These are phyloP conservation scores for Globisporangium echinulatum DNA, from an alignment of 352 stramenopile species.

Conservation along the genomic window DNA sequence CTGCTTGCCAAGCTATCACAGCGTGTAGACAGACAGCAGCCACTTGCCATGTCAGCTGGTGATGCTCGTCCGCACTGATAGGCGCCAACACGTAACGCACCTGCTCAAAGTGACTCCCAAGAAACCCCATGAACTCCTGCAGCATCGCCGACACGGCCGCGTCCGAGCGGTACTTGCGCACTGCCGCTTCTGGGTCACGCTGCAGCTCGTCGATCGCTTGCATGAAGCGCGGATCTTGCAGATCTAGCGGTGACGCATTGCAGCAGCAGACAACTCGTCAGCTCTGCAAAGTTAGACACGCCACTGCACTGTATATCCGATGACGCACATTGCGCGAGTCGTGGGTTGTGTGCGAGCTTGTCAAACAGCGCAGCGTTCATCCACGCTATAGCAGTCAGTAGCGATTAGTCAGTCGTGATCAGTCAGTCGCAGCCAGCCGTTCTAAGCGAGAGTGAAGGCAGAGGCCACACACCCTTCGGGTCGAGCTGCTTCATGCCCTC, in stretches of 20 bases:
- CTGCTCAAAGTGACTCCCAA: conserved; percentile 73
- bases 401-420: not conserved
- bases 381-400: conserved; percentile 37
- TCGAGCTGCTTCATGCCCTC: conserved; percentile 54
- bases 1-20: conserved; percentile 34
- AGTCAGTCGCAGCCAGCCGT: not conserved
- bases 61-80: not conserved
- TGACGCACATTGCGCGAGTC: conserved; percentile 39
- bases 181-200: conserved; percentile 40
- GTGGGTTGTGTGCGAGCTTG: conserved; percentile 54
- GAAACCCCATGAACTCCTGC: conserved; percentile 63
- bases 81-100: conserved; percentile 17
- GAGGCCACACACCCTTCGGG: conserved; percentile 34
- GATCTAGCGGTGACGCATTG: conserved; percentile 17
- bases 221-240: conserved; percentile 65
- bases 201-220: conserved; percentile 68
- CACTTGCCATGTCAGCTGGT: not conserved
- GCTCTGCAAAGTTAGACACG: not conserved
- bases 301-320: not conserved
- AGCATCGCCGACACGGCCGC: conserved; percentile 51
- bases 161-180: conserved; percentile 69
- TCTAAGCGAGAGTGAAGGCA: not conserved
- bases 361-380: conserved; percentile 68
- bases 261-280: not conserved
- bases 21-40: not conserved